phyloP scores from a whole-genome alignment of 371 early-diverging fungal species.

The Zychaea mexicana region DNA sequence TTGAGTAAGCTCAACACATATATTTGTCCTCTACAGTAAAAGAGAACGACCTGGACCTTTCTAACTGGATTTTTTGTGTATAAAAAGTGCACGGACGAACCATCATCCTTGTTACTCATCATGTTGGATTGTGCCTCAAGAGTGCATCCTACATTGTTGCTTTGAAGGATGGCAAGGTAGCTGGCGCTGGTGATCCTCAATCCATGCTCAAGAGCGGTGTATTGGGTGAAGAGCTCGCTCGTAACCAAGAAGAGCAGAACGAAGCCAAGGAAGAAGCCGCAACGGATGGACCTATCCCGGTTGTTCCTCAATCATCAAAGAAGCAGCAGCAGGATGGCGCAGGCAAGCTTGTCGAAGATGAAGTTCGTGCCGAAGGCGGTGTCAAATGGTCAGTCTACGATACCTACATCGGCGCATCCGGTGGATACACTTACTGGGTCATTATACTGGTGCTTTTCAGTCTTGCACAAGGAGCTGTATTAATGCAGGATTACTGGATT shows the following conservation, averaged over 20 bases:
- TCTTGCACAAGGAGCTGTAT: conserved; percentile 42
- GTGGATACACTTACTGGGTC: conserved; percentile 63
- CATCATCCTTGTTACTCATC: conserved; percentile 85
- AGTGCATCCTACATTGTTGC: conserved; percentile 72
- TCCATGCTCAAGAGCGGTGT: conserved; percentile 51
- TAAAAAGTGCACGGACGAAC: conserved; percentile 68
- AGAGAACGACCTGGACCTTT: too few relatives aligned
- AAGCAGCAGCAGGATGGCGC: conserved; percentile 6
- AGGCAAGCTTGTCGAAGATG: conserved; percentile 65
- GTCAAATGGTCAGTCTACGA: conserved; percentile 64
- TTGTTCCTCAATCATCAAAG: conserved; percentile 16
- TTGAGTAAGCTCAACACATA: conserved; percentile 18
- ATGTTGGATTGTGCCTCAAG: conserved; percentile 74
- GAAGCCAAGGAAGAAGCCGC: conserved; percentile 27
- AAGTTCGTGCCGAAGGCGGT: conserved; percentile 67
- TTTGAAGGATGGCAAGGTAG: conserved; percentile 69
- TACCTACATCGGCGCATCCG: conserved; percentile 69
- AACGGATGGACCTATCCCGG: conserved; percentile 37
- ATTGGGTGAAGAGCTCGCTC: conserved; percentile 47
- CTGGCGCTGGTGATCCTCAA: conserved; percentile 54
- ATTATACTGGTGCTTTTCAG: conserved; percentile 51
- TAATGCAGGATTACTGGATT: conserved; percentile 69
- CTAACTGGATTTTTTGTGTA: not conserved
- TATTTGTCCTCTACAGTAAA: not conserved
- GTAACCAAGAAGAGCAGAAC: conserved; percentile 18